Percentiles rank a stretch among this genome's conserved stretches.
These are phyloP conservation scores for Tillandsia fasciculata DNA, from an alignment of 176 grass and related monocot species.

Conservation along the genomic window DNA sequence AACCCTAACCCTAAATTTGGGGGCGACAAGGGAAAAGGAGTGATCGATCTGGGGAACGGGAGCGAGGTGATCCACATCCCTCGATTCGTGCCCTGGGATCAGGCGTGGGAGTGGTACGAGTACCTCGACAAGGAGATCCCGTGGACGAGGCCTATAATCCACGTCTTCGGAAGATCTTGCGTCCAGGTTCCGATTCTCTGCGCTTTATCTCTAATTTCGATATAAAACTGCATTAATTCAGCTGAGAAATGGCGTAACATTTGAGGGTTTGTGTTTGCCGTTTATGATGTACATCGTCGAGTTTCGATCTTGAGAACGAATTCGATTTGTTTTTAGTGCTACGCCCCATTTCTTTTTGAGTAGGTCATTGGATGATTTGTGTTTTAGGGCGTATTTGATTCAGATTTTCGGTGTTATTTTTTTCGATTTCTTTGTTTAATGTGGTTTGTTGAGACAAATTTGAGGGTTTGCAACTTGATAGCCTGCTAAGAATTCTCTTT, in stretches of 20 bases:
- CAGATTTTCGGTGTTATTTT: too few relatives aligned
- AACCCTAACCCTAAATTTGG: neutral
- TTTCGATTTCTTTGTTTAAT: too few relatives aligned
- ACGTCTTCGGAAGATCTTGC: constrained; percentile 54
- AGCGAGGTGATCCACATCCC: constrained; percentile 70
- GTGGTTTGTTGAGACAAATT: too few relatives aligned
- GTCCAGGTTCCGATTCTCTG: constrained; percentile 27
- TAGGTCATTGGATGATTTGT: too few relatives aligned
- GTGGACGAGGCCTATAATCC: constrained; percentile 55
- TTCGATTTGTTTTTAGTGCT: neutral
- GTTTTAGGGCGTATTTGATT: too few relatives aligned
- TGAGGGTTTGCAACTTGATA: too few relatives aligned
- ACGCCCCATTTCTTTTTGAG: neutral
- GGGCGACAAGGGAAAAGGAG: constrained; percentile 9
- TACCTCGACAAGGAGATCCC: constrained; percentile 55
- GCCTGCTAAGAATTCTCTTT: too few relatives aligned
- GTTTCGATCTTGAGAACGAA: neutral
- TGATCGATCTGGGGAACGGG: constrained; percentile 43
- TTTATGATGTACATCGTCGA: neutral
- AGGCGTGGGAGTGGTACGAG: constrained; percentile 69
- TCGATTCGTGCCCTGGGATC: constrained; percentile 38
- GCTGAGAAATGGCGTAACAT: neutral
- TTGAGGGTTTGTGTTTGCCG: neutral
- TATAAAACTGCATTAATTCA: neutral
- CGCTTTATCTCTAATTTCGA: neutral